A percentile compares a stretch with the other conserved stretches of the same genome.
phyloP scores from a whole-genome alignment of 23 red algal genomes.

The Agarophyton chilense region DNA sequence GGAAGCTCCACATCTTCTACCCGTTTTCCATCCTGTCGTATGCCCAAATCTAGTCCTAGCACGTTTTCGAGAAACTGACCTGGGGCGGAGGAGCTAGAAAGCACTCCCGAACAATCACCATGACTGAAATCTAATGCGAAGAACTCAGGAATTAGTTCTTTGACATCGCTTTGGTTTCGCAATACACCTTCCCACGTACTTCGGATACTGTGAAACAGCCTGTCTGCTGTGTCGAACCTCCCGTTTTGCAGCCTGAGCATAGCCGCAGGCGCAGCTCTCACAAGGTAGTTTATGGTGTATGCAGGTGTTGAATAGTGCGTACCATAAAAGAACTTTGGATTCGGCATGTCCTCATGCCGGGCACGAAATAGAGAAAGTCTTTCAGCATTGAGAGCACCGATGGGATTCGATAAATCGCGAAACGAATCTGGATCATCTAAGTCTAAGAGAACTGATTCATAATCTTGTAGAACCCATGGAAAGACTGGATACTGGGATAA shows the following conservation, averaged over 20 bases:
- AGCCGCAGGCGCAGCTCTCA: slow-evolving; percentile 77
- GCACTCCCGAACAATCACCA: slow-evolving; percentile 33
- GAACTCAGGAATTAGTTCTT: slow-evolving; percentile 91
- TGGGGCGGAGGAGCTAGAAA: slow-evolving; percentile 23
- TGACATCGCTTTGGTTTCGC: slow-evolving; percentile 67
- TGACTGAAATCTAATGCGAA: slow-evolving; percentile 31
- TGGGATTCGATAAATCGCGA: slow-evolving; percentile 82
- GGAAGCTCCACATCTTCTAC: slow-evolving; percentile 80
- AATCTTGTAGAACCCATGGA: slow-evolving; percentile 88
- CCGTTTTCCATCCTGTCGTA: slow-evolving; percentile 75
- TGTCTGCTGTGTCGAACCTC: slow-evolving; percentile 79
- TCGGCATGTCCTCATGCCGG: slow-evolving; percentile 64
- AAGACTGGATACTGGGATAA: slow-evolving; percentile 91
- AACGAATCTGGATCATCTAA: slow-evolving; percentile 56
- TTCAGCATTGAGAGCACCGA: slow-evolving; percentile 64
- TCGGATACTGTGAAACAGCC: slow-evolving; percentile 78
- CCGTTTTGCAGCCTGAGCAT: slow-evolving; percentile 85
- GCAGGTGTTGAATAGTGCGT: slow-evolving; percentile 92
- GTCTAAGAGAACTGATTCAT: slow-evolving; percentile 53
- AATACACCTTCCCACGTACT: slow-evolving; percentile 70
- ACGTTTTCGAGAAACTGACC: slow-evolving; percentile 75
- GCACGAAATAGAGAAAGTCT: slow-evolving; percentile 29
- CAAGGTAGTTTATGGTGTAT: slow-evolving; percentile 77
- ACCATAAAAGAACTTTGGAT: slow-evolving; percentile 75
- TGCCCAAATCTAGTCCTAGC: slow-evolving; percentile 63